A percentile compares a stretch with the other conserved stretches of the same genome.
phyloP scores from a whole-genome alignment of 345 rosid species.

The Hevea brasiliensis region DNA sequence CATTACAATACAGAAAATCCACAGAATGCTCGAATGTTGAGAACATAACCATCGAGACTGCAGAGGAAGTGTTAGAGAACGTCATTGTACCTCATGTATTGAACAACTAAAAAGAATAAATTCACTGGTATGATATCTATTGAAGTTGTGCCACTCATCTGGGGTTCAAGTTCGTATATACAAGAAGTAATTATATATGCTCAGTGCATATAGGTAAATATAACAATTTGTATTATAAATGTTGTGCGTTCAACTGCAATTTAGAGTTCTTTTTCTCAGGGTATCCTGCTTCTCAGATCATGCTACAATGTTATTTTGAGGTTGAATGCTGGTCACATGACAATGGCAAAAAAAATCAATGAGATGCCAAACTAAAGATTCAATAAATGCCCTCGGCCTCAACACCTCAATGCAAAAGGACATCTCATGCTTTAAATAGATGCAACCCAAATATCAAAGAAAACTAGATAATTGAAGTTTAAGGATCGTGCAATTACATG shows the following conservation, averaged over 20 bases:
- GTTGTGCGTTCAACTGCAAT: not conserved
- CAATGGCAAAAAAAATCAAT: not conserved
- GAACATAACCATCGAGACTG: conserved; percentile 75
- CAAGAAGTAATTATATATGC: not conserved
- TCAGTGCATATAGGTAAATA: not conserved
- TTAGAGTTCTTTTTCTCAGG: not conserved
- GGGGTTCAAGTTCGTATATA: not conserved
- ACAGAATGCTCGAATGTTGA: conserved; percentile 76
- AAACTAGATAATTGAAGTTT: not conserved
- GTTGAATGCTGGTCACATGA: not conserved
- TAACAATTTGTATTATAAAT: not conserved
- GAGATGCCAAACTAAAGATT: conserved; percentile 5
- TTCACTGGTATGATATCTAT: not conserved
- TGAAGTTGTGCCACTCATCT: not conserved
- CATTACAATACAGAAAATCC: conserved; percentile 47
- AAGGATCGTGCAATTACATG: conserved; percentile 38
- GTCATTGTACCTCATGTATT: not conserved
- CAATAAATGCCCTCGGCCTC: not conserved
- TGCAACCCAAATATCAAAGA: not conserved
- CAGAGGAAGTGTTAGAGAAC: conserved; percentile 6
- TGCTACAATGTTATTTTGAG: not conserved
- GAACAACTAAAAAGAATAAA: not conserved
- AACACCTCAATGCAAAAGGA: not conserved
- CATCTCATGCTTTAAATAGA: not conserved
- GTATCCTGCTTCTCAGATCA: not conserved